Base-by-base conservation (phyloP, 2,329 filamentous ascomycete genomes). In the Stachybotrys chartarum region DNA sequence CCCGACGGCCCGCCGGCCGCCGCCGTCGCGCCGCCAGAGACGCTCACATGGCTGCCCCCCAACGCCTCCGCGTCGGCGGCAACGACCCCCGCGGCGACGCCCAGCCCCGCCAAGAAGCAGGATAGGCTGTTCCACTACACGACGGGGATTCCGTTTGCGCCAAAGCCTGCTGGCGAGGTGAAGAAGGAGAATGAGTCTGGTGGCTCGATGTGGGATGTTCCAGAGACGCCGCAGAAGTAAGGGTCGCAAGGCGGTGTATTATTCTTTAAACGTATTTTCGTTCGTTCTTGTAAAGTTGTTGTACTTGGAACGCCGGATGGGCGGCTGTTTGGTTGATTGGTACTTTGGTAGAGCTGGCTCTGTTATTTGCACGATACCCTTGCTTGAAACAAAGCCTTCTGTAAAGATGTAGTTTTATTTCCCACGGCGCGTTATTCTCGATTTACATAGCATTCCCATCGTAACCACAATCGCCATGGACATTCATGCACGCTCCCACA, bases 41-140 rank as follows among this genome's bases (percentile, higher is more conserved):
- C 72, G 5, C 66, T 82, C 53, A 74, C 73, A 53, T 83, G 80
- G 80, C 68, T 82, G 30, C 76, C 78, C 14, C 78, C 79, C 5
- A 80, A 79, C 55, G 70, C 66, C 6, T 58, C 68, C 0, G 70
- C 69, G n/a, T 68, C 71, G 5, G 64, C 70, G 50, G 64, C 68
- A 7, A 64, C 63, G 49, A 67, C 70, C 7, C 68, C 72, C 14
- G 62, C 58, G 2, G 60, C 62, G 8, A 69, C 68, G 45, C 69
- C 72, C 11, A 72, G 64, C 35, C 69, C 70, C 0, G 55, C 68
- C 58, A 75, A 72, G 65, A 72, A 64, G 54, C 57, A 61, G 47
- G 62, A 60, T 48, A 64, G 62, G 1, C 61, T 74, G 49, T 74
- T 72, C 46, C 65, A 68, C 14, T 72, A 73, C 53, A 76, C 70